phyloP scores from a whole-genome alignment of 192 early-diverging fungal species.

The Backusella tarrabulga region DNA sequence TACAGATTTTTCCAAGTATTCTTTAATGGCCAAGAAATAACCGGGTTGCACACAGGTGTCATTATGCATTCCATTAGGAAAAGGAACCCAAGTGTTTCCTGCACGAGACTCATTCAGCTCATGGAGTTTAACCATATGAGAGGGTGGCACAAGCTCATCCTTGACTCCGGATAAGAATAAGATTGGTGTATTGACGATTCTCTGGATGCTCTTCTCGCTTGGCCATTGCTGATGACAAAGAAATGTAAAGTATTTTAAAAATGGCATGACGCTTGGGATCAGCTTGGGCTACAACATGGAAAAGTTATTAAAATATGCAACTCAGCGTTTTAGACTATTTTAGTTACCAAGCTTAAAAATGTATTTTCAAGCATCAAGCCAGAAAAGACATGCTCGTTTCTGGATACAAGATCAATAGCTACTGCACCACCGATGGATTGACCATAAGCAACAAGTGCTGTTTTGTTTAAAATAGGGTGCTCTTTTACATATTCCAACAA shows the following conservation, averaged over 20 bases:
- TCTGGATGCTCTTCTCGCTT: constrained; percentile 69
- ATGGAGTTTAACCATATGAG: constrained; percentile 81
- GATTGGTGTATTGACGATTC: constrained; percentile 66
- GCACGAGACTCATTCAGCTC: constrained; percentile 54
- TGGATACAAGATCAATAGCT: constrained; percentile 83
- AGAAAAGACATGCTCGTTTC: constrained; percentile 72
- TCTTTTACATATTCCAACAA: constrained; percentile 81
- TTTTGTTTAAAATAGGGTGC: constrained; percentile 70
- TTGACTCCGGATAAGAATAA: constrained; percentile 77
- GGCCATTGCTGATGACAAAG: constrained; percentile 90
- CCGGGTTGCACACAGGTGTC: constrained; percentile 68
- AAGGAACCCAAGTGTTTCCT: constrained; percentile 54
- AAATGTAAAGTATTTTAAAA: constrained; percentile 69
- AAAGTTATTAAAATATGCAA: background rate
- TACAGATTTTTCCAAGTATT: background rate
- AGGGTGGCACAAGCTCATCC: constrained; percentile 88
- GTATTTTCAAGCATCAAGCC: constrained; percentile 95
- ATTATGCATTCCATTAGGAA: constrained; percentile 85
- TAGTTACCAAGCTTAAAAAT: constrained; percentile 77
- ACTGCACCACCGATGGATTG: constrained; percentile 98
- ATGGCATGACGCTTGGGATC: constrained; percentile 81
- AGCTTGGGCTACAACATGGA: constrained; percentile 64
- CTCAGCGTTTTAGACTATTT: background rate
- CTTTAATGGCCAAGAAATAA: constrained; percentile 11
- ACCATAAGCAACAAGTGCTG: constrained; percentile 86